Evolutionary conservation across 1,284 basidiomycete species (phyloP), one percentile per base, ranked within the genome.

Genomic region (Stereum hirsutum): DNA sequence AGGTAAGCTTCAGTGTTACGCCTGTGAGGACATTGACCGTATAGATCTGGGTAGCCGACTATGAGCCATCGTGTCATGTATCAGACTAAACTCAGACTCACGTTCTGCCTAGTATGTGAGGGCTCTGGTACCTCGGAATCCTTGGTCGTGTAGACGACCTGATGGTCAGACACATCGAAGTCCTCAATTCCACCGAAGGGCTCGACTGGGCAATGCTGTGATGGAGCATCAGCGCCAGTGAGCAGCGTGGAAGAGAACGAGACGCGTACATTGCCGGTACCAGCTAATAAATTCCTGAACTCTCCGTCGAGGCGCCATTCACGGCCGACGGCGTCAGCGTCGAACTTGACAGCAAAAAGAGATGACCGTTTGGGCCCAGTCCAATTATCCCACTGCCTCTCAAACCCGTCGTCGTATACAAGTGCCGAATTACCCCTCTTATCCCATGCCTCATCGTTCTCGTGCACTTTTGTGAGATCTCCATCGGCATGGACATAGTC

Each of bases 371-470:
- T 92, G 7, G 79, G 80, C 2, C 75, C 76, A 31, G 74, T 68
- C 89, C 90, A 95, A 4, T 77, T 81, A 61, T 94, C 90, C 92
- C 92, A 96, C 51, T 95, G 90, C 20, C 91, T 71, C 31, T 79
- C 81, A 56, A 77, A 89, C 2, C 75, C 72, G 39, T 73, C 65
- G 52, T 95, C 89, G 57, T 85, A 95, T 0, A 93, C 86, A 51
- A 74, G 67, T 1, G 86, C 90, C 1, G 74, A 72, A 49, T 79
- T 75, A 3, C 87, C 88, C 8, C 88, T 70, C 45, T 78, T 70
- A 46, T 81, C 78, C 66, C 78, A 89, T 39, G 64, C 69, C 51
- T 81, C 67, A 55, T 93, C 87, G 49, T 82, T 70, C 48, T 75
- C 68, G 47, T 69, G 75, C 12, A 82, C 80, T 5, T 75, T 69